Evolutionary conservation across 2,329 filamentous ascomycete genomes (phyloP).

Genomic region (Golovinomyces cichoracearum): DNA sequence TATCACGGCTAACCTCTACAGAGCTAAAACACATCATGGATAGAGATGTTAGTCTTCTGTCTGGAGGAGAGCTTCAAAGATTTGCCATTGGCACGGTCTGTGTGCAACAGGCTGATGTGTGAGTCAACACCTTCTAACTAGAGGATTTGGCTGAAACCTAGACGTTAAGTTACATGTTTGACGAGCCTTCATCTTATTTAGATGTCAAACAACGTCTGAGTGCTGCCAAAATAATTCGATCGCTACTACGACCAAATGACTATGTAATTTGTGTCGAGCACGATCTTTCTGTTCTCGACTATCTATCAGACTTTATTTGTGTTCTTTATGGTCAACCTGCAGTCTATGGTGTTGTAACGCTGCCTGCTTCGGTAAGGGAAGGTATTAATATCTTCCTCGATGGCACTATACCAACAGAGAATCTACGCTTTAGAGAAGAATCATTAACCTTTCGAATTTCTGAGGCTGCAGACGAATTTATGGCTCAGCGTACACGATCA

Average conservation of each 20-base stretch:
- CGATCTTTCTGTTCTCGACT: constrained; percentile 94
- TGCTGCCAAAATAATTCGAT: constrained; percentile 76
- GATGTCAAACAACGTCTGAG: constrained; percentile 98
- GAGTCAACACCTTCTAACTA: constrained; percentile 12
- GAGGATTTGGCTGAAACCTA: constrained; percentile 1
- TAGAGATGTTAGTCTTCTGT: constrained; percentile 70
- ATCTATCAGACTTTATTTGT: constrained; percentile 95
- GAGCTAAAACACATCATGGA: constrained; percentile 77
- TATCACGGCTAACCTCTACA: constrained; percentile 11
- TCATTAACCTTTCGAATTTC: constrained; percentile 85
- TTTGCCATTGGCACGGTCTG: constrained; percentile 93
- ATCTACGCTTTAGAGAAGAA: constrained; percentile 92
- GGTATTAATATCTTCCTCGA: constrained; percentile 99
- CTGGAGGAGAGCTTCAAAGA: constrained; percentile 91
- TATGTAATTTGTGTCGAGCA: constrained; percentile 99
- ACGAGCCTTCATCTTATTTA: constrained; percentile 94
- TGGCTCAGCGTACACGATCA: constrained; percentile 57
- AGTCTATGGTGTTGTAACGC: constrained; percentile 89
- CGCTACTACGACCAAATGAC: constrained; percentile 63
- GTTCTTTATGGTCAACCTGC: constrained; percentile 89
- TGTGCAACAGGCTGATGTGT: constrained; percentile 83
- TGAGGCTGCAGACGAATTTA: constrained; percentile 69
- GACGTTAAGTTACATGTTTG: constrained; percentile 68
- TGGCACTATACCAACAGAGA: constrained; percentile 93
- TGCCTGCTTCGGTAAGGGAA: constrained; percentile 87